Evolutionary conservation across 2,329 filamentous ascomycete genomes (phyloP).

Genomic region (Beauveria asiatica): DNA sequence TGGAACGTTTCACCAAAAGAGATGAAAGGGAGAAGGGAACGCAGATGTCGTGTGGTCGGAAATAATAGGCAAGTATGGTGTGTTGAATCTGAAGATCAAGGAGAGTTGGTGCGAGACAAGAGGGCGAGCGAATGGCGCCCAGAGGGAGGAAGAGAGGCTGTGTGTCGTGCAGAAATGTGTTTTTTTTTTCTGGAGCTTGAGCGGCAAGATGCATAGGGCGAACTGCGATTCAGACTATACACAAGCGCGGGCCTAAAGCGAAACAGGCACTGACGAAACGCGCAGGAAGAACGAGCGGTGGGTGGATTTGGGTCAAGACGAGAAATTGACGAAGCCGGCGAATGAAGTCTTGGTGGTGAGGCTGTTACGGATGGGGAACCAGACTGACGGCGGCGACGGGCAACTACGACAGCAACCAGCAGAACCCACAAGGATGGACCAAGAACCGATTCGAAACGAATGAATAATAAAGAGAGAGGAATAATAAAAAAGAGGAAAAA

Average conservation of each 20-base stretch:
- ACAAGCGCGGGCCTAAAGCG: constrained; percentile 5
- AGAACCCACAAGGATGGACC: background rate
- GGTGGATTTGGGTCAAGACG: background rate
- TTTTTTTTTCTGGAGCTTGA: constrained; percentile 7
- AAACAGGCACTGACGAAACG: background rate
- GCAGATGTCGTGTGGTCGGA: background rate
- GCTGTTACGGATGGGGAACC: background rate
- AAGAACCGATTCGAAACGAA: background rate
- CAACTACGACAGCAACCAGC: background rate
- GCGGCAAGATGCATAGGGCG: background rate
- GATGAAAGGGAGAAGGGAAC: background rate
- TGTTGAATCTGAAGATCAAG: background rate
- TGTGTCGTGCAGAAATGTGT: constrained; percentile 6
- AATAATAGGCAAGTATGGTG: background rate
- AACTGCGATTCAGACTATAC: constrained; percentile 2
- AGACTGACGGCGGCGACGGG: background rate
- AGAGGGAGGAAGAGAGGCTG: constrained; percentile 4
- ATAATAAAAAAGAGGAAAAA: background rate
- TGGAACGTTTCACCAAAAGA: too few species aligned
- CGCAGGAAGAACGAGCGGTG: background rate
- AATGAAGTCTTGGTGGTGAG: background rate
- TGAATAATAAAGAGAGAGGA: background rate
- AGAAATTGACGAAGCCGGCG: background rate
- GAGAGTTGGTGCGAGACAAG: background rate
- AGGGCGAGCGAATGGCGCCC: background rate